Conservation (phyloP, 768 basidiomycete genomes). For the Kockovaella imperatae region DNA sequence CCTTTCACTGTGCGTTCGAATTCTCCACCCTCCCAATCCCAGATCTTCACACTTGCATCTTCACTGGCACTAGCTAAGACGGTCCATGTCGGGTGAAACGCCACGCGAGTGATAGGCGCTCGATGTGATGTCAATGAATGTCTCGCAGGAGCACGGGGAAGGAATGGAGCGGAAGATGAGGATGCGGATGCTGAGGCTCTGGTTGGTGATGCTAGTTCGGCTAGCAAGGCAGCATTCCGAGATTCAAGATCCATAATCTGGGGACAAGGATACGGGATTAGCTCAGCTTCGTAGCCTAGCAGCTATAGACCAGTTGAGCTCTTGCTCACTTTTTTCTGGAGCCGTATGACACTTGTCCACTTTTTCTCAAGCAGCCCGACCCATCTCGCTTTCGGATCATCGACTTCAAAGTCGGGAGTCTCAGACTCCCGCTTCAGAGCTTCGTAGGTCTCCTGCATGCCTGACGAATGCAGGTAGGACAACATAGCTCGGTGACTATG, state of each 20-base stretch:
- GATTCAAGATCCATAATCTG: conserved; percentile 95
- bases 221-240: conserved; percentile 63
- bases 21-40: conserved; percentile 95
- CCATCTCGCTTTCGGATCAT: conserved; percentile 75
- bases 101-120: conserved; percentile 64
- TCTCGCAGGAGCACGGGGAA: conserved; percentile 75
- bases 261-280: background rate
- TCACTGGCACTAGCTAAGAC: conserved; percentile 77
- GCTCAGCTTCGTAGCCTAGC: background rate
- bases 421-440: conserved; percentile 41
- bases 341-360: conserved; percentile 90
- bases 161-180: conserved; percentile 53
- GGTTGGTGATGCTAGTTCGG: conserved; percentile 57
- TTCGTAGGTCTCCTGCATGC: conserved; percentile 36
- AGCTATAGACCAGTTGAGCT: background rate
- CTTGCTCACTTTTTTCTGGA: conserved; percentile 77
- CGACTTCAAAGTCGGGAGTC: conserved; percentile 35
- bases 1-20: conserved; percentile 86
- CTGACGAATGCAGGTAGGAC: conserved; percentile 37
- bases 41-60: conserved; percentile 82
- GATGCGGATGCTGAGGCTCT: conserved; percentile 49
- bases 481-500: conserved; percentile 40
- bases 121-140: conserved; percentile 71
- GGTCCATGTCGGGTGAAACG: conserved; percentile 80
- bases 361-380: conserved; percentile 90